phyloP scores from a whole-genome alignment of 306 rosid species.

The Corylus americana region DNA sequence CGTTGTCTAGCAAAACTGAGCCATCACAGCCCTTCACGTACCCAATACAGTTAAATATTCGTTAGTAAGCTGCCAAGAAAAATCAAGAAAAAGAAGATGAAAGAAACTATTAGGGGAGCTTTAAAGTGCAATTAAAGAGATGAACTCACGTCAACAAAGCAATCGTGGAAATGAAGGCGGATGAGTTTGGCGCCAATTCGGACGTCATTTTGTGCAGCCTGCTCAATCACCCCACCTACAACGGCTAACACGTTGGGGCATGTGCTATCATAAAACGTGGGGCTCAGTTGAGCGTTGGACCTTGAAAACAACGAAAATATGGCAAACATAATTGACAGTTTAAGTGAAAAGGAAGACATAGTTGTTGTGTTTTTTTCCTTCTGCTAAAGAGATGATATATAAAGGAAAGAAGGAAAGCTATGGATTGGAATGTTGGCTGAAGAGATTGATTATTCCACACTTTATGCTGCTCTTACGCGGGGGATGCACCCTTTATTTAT shows the following conservation, averaged over 20 bases:
- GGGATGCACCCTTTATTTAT: no score
- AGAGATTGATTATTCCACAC: no score
- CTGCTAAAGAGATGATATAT: background rate
- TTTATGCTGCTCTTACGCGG: no score
- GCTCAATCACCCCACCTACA: conserved; percentile 27
- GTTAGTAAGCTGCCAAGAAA: background rate
- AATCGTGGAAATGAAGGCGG: conserved; percentile 45
- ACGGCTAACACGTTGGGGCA: conserved; percentile 32
- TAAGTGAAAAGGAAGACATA: conserved; percentile 10
- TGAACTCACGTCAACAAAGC: conserved; percentile 31
- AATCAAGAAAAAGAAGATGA: background rate
- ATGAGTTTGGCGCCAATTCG: conserved; percentile 37
- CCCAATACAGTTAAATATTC: background rate
- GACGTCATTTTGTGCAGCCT: conserved; percentile 24
- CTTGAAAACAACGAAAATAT: conserved; percentile 5
- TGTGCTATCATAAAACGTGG: conserved; percentile 20
- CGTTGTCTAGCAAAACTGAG: conserved; percentile 41
- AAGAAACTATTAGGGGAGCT: background rate
- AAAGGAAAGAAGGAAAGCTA: no score
- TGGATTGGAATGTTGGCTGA: no score
- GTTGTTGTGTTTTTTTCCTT: background rate
- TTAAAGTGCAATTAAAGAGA: no score
- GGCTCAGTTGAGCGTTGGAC: conserved; percentile 25
- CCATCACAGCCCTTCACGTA: conserved; percentile 50
- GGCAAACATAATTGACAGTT: background rate